Evolutionary conservation across 1,284 basidiomycete species (phyloP), one percentile per base, ranked within the genome.

Genomic region (Tilletia setariae): DNA sequence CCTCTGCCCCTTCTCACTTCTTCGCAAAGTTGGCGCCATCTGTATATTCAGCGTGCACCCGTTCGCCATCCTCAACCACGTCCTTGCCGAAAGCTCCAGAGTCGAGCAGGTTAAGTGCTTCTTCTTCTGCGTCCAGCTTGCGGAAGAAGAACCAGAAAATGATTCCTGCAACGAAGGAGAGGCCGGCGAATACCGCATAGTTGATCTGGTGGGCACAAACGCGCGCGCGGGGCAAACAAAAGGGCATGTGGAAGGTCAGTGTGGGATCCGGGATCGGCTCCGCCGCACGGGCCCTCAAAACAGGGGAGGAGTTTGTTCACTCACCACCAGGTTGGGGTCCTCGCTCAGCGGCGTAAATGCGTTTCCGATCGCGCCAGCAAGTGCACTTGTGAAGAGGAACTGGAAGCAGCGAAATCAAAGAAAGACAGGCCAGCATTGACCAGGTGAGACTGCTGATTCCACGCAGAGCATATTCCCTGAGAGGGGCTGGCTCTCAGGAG

Each of bases 301-400:
- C 13, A 7, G 51, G 56, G 25, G 15, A 32, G 32, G 56, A 3
- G n/a, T 35, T 9, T 19, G 43, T 9, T 9, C n/a, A 61, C 56
- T 32, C n/a, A 61, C 56, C 15, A 84, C 82, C 68, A 86, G 83
- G 75, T 84, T 78, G 63, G 87, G 87, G 81, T 88, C 87, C 7
- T 76, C 72, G 7, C 85, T 84, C 53, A 87, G 75, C 1, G 83
- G 73, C n/a, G 87, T 84, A 81, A 89, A 88, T 7, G 88, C 87
- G 79, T 88, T 86, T 64, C 84, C 81, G 47, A 86, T 76, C 16
- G 86, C 71, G 25, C 83, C 76, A 11, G 84, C 79, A 73, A 92
- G 68, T 21, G 91, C 90, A 43, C 81, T 86, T 80, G 83, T 89
- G 85, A 93, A 91, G 47, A 92, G 84, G 90, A 82, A 79, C 28